phyloP scores from a whole-genome alignment of 78 protist genomes.

The Dictyostelium brefeldianum region DNA sequence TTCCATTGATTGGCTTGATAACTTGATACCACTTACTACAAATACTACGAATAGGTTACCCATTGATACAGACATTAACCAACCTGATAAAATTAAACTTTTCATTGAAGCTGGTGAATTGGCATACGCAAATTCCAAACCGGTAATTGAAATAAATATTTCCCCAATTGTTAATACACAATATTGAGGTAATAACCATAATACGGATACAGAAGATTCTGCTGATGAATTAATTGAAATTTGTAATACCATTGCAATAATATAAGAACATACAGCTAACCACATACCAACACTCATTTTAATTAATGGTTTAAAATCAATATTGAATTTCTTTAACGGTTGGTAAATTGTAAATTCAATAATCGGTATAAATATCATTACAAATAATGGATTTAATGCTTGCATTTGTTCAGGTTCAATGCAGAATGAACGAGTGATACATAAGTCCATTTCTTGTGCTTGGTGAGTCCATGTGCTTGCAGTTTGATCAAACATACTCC shows the following conservation, averaged over 20 bases:
- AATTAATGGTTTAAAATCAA: constrained; percentile 51
- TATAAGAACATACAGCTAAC: constrained; percentile 63
- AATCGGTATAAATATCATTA: constrained; percentile 80
- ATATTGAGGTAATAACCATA: constrained; percentile 79
- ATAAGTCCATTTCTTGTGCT: not conserved
- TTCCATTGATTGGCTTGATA: constrained; percentile 47
- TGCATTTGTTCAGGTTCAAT: constrained; percentile 86
- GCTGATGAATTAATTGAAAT: constrained; percentile 53
- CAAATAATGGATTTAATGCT: constrained; percentile 77
- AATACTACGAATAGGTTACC: constrained; percentile 88
- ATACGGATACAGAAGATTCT: not conserved
- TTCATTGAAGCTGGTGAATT: constrained; percentile 90
- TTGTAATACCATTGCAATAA: constrained; percentile 79
- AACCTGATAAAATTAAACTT: constrained; percentile 44
- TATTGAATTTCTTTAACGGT: constrained; percentile 3
- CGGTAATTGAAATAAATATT: constrained; percentile 83
- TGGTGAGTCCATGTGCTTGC: constrained; percentile 76
- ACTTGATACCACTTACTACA: constrained; percentile 61
- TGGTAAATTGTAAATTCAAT: constrained; percentile 80
- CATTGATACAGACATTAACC: constrained; percentile 74
- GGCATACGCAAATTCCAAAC: constrained; percentile 89
- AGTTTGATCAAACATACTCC: constrained; percentile 87
- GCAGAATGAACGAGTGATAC: not conserved
- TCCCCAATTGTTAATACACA: constrained; percentile 78
- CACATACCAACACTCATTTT: constrained; percentile 88